Percentiles rank a stretch among this genome's conserved stretches.
These are phyloP conservation scores for Saturnispora quitensis DNA, from an alignment of 805 yeast genomes.

Conservation along the genomic window DNA sequence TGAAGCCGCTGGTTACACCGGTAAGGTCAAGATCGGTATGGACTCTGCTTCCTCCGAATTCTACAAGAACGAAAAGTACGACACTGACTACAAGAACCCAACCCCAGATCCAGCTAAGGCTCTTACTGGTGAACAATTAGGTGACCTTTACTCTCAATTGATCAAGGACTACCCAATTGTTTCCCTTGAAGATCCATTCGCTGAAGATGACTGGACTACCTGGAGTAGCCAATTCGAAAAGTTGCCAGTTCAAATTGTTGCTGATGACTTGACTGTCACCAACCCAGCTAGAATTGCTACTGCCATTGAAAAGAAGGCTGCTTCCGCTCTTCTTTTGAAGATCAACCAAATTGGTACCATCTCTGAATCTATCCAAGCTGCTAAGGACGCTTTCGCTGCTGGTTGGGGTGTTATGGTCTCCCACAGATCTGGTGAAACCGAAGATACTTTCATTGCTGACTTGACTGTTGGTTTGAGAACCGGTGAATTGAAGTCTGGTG, in stretches of 20 bases:
- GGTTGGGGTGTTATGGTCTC: conserved; percentile 99
- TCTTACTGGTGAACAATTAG: conserved; percentile 83
- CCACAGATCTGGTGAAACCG: conserved; percentile 99
- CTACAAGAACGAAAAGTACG: conserved; percentile 95
- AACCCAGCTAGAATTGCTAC: conserved; percentile 90
- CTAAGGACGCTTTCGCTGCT: conserved; percentile 88
- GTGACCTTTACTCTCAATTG: conserved; percentile 72
- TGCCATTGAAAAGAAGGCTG: conserved; percentile 95
- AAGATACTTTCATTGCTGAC: conserved; percentile 97
- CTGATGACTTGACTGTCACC: conserved; percentile 98
- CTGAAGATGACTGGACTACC: conserved; percentile 99
- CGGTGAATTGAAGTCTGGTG: conserved; percentile 99
- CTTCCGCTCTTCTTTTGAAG: conserved; percentile 90
- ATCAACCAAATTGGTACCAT: conserved; percentile 98
- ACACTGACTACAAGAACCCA: conserved; percentile 97
- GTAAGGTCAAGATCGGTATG: conserved; percentile 83
- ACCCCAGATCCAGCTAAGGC: conserved; percentile 82
- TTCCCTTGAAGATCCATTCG: conserved; percentile 97
- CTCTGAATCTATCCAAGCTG: conserved; percentile 94
- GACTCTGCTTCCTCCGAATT: conserved; percentile 98
- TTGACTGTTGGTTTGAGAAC: conserved; percentile 95
- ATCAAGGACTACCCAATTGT: conserved; percentile 92
- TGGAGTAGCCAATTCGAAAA: conserved; percentile 83
- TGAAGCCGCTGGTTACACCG: conserved; percentile 90
- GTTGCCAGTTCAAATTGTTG: conserved; percentile 83